These are phyloP conservation scores for Collybiopsis luxurians DNA, from an alignment of 768 basidiomycete genomes.

Conservation along the genomic window DNA sequence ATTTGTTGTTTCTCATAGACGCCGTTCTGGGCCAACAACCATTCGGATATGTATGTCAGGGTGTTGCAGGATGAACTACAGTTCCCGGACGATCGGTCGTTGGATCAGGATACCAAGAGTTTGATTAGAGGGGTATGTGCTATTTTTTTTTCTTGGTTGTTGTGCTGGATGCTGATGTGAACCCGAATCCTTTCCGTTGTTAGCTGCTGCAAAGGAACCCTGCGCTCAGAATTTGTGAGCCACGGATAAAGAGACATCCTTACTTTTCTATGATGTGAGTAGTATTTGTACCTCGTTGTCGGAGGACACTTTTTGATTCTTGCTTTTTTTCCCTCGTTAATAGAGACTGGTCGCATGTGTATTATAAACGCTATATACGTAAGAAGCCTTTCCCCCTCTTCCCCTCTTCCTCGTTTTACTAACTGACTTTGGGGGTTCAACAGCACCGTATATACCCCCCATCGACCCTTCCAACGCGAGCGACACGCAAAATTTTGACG, in stretches of 20 bases:
- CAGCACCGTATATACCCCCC: conserved; percentile 90
- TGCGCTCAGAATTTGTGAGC: conserved; percentile 85
- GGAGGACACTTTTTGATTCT: not conserved
- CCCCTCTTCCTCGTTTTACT: not conserved
- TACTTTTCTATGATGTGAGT: conserved; percentile 94
- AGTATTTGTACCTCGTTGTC: not conserved
- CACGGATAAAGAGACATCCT: conserved; percentile 89
- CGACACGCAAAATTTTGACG: conserved; percentile 98
- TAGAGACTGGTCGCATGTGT: conserved; percentile 93
- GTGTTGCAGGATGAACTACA: conserved; percentile 87
- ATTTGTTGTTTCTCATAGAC: conserved; percentile 47
- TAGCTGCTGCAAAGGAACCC: conserved; percentile 94
- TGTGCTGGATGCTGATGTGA: conserved; percentile 7
- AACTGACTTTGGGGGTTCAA: conserved; percentile 5
- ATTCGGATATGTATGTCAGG: conserved; percentile 92
- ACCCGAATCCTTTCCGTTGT: conserved; percentile 8
- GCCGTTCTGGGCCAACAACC: conserved; percentile 90
- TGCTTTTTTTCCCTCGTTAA: conserved; percentile 10
- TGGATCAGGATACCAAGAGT: conserved; percentile 94
- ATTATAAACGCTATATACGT: conserved; percentile 93
- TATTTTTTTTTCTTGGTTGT: not conserved
- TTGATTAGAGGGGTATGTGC: conserved; percentile 86
- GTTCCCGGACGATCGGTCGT: conserved; percentile 88
- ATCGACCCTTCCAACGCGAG: conserved; percentile 89
- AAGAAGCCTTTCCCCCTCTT: conserved; percentile 19